Evolutionary conservation across 139 green algal genomes (phyloP).

Genomic region (Raphidocelis subcapitata): DNA sequence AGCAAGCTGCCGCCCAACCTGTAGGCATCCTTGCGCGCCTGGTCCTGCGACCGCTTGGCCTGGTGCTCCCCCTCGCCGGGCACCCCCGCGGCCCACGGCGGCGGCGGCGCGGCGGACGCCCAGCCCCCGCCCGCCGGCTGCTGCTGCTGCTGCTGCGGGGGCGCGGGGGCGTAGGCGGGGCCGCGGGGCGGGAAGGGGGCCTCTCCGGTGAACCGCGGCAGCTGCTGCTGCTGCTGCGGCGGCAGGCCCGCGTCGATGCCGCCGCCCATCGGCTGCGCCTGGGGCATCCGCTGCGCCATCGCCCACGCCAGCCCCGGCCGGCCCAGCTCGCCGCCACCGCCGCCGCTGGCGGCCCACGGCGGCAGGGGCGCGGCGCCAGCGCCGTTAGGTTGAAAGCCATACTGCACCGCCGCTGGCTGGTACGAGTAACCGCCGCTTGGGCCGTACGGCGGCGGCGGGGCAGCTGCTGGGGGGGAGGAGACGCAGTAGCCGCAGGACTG

Average conservation of each 20-base stretch:
- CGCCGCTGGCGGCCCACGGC: background rate
- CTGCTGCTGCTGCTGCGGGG: conserved; percentile 14
- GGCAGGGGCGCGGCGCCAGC: background rate
- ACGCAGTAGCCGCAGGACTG: too few relatives aligned
- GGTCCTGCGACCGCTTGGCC: background rate
- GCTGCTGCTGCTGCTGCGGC: conserved; percentile 9
- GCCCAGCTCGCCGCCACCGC: too few relatives aligned
- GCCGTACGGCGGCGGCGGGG: too few relatives aligned
- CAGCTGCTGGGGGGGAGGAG: too few relatives aligned
- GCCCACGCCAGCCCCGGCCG: too few relatives aligned
- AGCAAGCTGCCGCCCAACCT: background rate
- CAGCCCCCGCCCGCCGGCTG: too few relatives aligned
- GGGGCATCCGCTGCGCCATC: background rate
- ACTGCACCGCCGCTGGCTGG: background rate
- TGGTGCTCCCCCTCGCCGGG: background rate
- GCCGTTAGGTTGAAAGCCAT: background rate
- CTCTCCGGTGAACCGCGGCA: background rate
- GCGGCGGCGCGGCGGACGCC: too few relatives aligned
- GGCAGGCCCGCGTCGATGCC: too few relatives aligned
- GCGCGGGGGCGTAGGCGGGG: background rate
- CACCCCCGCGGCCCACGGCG: too few relatives aligned
- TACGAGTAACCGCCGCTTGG: too few relatives aligned
- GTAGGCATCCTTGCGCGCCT: background rate
- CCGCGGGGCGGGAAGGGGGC: background rate
- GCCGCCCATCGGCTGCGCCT: background rate